Conservation (phyloP, 116 monocot genomes). For the Phalaenopsis hybrid region DNA sequence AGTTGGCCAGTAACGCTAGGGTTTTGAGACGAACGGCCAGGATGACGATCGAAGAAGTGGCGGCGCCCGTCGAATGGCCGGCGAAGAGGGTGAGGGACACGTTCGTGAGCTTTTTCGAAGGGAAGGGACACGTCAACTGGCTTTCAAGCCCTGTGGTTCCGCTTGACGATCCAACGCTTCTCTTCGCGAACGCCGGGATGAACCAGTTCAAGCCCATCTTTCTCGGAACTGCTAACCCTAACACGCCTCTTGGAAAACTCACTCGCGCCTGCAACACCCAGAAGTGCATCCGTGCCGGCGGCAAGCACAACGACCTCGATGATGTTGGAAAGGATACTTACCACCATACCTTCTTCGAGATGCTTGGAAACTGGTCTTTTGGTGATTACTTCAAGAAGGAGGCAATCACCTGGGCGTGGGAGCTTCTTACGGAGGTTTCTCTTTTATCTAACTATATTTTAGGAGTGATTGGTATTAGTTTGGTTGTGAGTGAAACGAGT, state of each 20-base stretch:
- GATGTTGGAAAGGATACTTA: slow-evolving; percentile 98
- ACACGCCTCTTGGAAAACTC: slow-evolving; percentile 58
- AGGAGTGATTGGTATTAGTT: background rate
- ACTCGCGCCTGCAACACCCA: slow-evolving; percentile 83
- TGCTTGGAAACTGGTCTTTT: slow-evolving; percentile 99
- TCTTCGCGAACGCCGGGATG: slow-evolving; percentile 99
- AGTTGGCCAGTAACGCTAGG: background rate
- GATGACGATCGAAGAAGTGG: slow-evolving; percentile 3
- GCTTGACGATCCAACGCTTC: slow-evolving; percentile 83
- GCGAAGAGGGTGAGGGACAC: slow-evolving; percentile 58
- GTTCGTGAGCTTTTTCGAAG: slow-evolving; percentile 67
- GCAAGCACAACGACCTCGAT: slow-evolving; percentile 98
- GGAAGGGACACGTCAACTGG: slow-evolving; percentile 67
- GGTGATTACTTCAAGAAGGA: slow-evolving; percentile 96
- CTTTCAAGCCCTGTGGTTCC: slow-evolving; percentile 90
- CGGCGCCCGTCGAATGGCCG: slow-evolving; percentile 47
- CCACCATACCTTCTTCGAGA: slow-evolving; percentile 99
- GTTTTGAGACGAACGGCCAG: background rate
- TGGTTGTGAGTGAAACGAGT: background rate
- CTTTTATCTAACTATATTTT: background rate
- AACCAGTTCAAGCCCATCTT: slow-evolving; percentile 98
- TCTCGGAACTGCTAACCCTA: slow-evolving; percentile 70
- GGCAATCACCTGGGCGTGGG: slow-evolving; percentile 90
- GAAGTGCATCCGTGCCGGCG: slow-evolving; percentile 98
- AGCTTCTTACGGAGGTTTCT: slow-evolving; percentile 82